Evolutionary conservation across 768 basidiomycete species (phyloP), one percentile per base, ranked within the genome.

Genomic region (Candolleomyces aberdarensis): DNA sequence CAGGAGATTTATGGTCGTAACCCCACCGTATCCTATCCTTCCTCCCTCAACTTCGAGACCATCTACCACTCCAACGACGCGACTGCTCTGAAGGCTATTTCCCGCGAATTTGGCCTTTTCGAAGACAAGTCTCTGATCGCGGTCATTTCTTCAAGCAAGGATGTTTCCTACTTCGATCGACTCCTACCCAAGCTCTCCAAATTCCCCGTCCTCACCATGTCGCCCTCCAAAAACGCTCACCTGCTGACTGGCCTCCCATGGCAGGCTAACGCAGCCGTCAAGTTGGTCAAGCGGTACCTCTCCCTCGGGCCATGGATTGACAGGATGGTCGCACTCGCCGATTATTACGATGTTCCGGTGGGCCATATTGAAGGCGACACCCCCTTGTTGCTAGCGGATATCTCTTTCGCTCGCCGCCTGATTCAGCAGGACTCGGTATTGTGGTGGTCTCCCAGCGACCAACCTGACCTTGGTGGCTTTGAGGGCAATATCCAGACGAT

Each of bases 391-490:
- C 77, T 96, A 52, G 86, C 94, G 1, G 97, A 99, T 66, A 80
- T 99, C 64, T 89, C 86, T 64, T 97, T 98, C 66, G 92, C 97
- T 1, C 87, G 96, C 6, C 85, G 92, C 46, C 75, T 98, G 57
- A 77, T 89, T 32, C 86, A 88, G 51, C 93, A 98, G 63, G 97
- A 98, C 67, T 86, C 92, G 68, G 80, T 98, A 3, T 78, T 99
- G 3, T 99, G 97, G 97, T 99, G 97, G 97, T 96, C 97, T 9
- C 83, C 89, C 2, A 85, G 88, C 3, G 86, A 92, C 32, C 83
- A 84, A 19, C 96, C 97, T 3, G 97, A 99, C 74, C 80, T 98
- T 0, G 97, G 97, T 39, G 97, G 97, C 3, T 83, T 89, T 54
- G 95, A 99, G 70, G 86, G 93, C 51, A 96, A 98, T 72, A 83